Conservation (phyloP, 768 basidiomycete species). For the Punctularia strigosozonata region DNA sequence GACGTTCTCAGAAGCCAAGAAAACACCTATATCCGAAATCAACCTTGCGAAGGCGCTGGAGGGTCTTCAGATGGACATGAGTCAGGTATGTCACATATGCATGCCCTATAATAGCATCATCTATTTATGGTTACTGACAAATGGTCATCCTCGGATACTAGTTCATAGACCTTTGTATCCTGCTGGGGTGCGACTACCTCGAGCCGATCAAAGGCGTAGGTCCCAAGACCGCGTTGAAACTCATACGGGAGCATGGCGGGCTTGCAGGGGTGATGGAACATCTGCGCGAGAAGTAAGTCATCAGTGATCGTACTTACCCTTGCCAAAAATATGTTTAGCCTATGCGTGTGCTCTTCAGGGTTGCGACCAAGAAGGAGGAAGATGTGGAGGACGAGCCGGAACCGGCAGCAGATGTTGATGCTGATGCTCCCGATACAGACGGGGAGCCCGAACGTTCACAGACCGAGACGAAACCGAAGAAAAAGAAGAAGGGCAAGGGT, state of each 20-base stretch:
- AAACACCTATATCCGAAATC: conserved; percentile 91
- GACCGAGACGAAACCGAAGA: conserved; percentile 24
- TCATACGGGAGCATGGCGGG: conserved; percentile 71
- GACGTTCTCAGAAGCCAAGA: conserved; percentile 96
- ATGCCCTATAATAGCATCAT: background rate
- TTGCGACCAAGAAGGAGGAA: conserved; percentile 28
- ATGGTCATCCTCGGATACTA: conserved; percentile 17
- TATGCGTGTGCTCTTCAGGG: conserved; percentile 25
- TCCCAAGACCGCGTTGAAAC: conserved; percentile 89
- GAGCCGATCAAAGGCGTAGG: conserved; percentile 98
- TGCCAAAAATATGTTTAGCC: conserved; percentile 4
- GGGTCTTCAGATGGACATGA: conserved; percentile 89
- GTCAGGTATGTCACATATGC: conserved; percentile 48
- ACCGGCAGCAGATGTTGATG: too few species aligned
- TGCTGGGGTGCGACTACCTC: conserved; percentile 96
- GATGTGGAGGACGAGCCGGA: too few species aligned
- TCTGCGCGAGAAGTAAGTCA: conserved; percentile 59
- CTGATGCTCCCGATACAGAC: too few species aligned
- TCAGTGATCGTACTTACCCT: background rate
- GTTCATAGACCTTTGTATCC: conserved; percentile 95
- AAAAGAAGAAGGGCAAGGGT: conserved; percentile 51
- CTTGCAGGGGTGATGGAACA: conserved; percentile 67
- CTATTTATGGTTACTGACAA: background rate
- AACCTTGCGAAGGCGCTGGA: conserved; percentile 71
- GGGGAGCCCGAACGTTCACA: conserved; percentile 28